These are phyloP conservation scores for Candida broadrunensis DNA, from an alignment of 805 yeast species.

Conservation along the genomic window DNA sequence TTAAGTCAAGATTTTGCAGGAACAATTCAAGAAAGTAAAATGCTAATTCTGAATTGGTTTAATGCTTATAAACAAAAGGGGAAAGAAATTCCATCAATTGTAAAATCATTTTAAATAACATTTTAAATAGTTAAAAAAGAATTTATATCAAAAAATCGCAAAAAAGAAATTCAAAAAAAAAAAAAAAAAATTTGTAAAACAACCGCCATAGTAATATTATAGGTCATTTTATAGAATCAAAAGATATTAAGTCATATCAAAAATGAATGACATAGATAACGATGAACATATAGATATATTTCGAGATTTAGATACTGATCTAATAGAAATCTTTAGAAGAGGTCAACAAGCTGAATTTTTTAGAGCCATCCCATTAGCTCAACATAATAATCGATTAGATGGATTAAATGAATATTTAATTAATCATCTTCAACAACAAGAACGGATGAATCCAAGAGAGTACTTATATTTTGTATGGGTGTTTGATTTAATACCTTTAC, in stretches of 20 bases:
- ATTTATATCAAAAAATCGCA: no score
- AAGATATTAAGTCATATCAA: no score
- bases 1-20: not conserved
- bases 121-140: no score
- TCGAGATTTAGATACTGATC: constrained; percentile 16
- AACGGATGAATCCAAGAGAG: constrained; percentile 1
- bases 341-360: constrained; percentile 12
- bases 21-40: not conserved
- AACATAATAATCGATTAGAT: constrained; percentile 9
- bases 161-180: no score
- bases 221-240: no score
- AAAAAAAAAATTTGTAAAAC: no score
- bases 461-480: constrained; percentile 13
- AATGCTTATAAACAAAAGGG: not conserved
- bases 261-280: not conserved
- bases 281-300: constrained; percentile 15
- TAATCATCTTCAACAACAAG: constrained; percentile 1
- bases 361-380: constrained; percentile 8
- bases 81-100: not conserved
- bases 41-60: not conserved
- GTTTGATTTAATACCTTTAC: constrained; percentile 15
- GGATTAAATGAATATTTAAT: constrained; percentile 4
- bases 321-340: constrained; percentile 16
- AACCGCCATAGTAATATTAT: no score
- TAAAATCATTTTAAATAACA: not conserved